Percentiles rank a stretch among this genome's conserved stretches.
phyloP scores from a whole-genome alignment of 176 grass and related monocot species.

The Aegilops sharonensis region DNA sequence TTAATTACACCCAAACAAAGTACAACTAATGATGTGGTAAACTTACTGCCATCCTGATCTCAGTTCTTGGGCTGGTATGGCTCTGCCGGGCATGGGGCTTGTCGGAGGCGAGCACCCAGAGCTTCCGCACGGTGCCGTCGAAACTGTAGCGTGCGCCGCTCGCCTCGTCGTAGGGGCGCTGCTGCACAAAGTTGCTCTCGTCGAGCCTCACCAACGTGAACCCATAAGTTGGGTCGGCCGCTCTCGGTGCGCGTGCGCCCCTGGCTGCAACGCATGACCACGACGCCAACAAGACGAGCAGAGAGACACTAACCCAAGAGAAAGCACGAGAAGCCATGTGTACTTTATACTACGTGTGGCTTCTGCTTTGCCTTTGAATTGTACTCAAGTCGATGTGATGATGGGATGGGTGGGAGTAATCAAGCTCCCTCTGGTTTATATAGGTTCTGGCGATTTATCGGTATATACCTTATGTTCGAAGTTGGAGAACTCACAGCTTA shows the following conservation, averaged over 20 bases:
- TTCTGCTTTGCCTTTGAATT: not conserved
- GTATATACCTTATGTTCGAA: not conserved
- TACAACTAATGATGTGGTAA: too few relatives aligned
- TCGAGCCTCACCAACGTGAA: constrained; percentile 39
- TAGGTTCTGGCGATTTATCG: not conserved
- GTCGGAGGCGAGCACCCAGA: constrained; percentile 46
- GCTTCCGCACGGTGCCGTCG: constrained; percentile 15
- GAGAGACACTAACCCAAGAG: not conserved
- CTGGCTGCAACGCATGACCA: not conserved
- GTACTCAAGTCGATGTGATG: not conserved
- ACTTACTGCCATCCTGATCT: constrained; percentile 34
- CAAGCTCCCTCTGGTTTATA: not conserved
- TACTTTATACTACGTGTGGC: not conserved
- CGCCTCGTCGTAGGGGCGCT: constrained; percentile 31
- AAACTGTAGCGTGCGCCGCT: constrained; percentile 16
- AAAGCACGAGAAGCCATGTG: not conserved
- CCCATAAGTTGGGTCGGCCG: constrained; percentile 26
- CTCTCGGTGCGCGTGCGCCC: not conserved
- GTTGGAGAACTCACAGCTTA: not conserved
- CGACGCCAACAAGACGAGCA: not conserved
- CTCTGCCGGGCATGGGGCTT: constrained; percentile 6
- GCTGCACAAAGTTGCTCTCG: constrained; percentile 34
- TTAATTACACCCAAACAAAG: not conserved
- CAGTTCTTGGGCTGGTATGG: constrained; percentile 39
- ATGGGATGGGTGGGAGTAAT: not conserved